A percentile compares a stretch with the other conserved stretches of the same genome.
Evolutionary conservation across 345 rosid genomes (phyloP).

Genomic region (Hypericum perforatum): DNA sequence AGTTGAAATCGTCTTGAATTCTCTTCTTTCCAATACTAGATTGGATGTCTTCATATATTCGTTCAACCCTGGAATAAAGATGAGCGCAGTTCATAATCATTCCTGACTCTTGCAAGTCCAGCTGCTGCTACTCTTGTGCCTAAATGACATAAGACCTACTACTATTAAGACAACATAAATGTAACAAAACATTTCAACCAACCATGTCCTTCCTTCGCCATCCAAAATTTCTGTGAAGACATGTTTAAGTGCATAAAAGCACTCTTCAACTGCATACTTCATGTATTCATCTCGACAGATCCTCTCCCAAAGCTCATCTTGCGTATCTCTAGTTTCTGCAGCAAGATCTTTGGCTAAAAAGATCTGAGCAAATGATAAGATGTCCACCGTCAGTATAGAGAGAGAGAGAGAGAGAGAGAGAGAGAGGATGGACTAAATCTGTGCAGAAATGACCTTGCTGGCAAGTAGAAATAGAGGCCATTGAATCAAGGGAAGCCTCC

Average conservation of each 20-base stretch:
- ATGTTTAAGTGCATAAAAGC: constrained; percentile 47
- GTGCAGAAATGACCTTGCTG: constrained; percentile 59
- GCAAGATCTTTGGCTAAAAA: constrained; percentile 88
- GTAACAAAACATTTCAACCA: constrained; percentile 6
- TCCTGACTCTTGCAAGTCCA: too few species aligned
- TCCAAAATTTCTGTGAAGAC: constrained; percentile 68
- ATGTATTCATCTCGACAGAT: constrained; percentile 76
- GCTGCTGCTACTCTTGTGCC: too few species aligned
- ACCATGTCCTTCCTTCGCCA: constrained; percentile 92
- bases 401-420: background rate
- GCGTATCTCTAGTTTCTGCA: constrained; percentile 52
- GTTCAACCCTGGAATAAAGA: constrained; percentile 62
- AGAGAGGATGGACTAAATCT: background rate
- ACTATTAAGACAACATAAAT: too few species aligned
- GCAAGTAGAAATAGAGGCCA: constrained; percentile 99
- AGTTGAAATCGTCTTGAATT: constrained; percentile 50
- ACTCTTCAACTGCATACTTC: constrained; percentile 95
- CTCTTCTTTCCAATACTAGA: constrained; percentile 34
- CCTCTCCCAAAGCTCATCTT: constrained; percentile 84
- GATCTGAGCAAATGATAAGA: constrained; percentile 34
- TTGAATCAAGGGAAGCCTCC: constrained; percentile 67
- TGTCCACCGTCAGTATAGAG: background rate
- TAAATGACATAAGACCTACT: too few species aligned
- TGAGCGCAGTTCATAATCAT: constrained; percentile 14
- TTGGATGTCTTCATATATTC: constrained; percentile 56